A percentile compares a stretch with the other conserved stretches of the same genome.
Conservation (phyloP, 2,329 filamentous ascomycete species). For the Claviceps spartinae region DNA sequence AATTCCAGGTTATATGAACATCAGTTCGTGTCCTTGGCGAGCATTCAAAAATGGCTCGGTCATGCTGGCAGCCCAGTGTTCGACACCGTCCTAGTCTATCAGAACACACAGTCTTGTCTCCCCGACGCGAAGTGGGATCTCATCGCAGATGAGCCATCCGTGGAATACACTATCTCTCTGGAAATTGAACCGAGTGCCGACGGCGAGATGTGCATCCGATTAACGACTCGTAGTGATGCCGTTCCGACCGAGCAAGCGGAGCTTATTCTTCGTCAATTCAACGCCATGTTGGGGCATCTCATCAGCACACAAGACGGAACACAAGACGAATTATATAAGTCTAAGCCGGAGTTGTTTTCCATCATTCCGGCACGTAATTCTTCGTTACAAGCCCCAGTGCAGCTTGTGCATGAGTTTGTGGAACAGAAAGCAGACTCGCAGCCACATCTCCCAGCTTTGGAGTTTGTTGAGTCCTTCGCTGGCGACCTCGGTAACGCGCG, state of each 20-base stretch:
- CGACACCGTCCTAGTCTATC: constrained; percentile 76
- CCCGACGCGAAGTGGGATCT: constrained; percentile 40
- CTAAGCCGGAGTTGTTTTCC: constrained; percentile 38
- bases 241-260: constrained; percentile 55
- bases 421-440: constrained; percentile 43
- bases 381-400: constrained; percentile 42
- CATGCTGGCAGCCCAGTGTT: constrained; percentile 55
- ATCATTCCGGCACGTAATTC: constrained; percentile 47
- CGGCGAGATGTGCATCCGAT: constrained; percentile 41
- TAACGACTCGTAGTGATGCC: constrained; percentile 52
- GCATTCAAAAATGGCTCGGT: constrained; percentile 60
- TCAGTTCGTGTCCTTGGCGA: constrained; percentile 56
- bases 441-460: constrained; percentile 54
- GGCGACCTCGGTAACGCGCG: constrained; percentile 29
- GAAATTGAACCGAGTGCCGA: constrained; percentile 50
- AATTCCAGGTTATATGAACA: constrained; percentile 53
- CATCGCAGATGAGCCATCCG: constrained; percentile 49
- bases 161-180: constrained; percentile 70
- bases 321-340: constrained; percentile 24
- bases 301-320: constrained; percentile 31
- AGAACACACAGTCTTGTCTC: constrained; percentile 36
- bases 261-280: constrained; percentile 58
- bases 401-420: constrained; percentile 65
- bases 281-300: constrained; percentile 48
- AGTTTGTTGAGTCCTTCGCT: constrained; percentile 53